These are phyloP conservation scores for Berberis vulgaris DNA, from an alignment of 164 flowering plant genomes.

Conservation along the genomic window DNA sequence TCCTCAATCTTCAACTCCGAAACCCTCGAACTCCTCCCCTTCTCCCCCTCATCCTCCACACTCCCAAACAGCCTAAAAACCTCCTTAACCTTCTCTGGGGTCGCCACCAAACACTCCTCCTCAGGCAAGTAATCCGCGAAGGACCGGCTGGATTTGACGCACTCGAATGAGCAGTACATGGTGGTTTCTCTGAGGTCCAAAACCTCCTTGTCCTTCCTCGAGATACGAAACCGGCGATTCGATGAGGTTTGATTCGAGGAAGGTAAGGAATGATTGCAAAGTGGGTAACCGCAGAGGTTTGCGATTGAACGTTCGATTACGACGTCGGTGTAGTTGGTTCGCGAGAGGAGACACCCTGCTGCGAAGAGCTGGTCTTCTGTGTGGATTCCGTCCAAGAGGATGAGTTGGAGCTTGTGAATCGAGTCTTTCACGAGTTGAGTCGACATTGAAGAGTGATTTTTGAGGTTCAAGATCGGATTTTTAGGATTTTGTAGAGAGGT, in stretches of 20 bases:
- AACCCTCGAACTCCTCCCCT: constrained; percentile 22
- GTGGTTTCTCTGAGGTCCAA: constrained; percentile 66
- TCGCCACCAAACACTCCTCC: constrained; percentile 33
- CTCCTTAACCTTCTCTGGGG: constrained; percentile 28
- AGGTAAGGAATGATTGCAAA: constrained; percentile 47
- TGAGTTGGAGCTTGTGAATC: constrained; percentile 53
- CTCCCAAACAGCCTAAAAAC: constrained; percentile 49
- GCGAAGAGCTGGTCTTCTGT: constrained; percentile 46
- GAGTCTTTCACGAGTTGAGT: constrained; percentile 25
- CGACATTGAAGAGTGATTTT: too few species aligned
- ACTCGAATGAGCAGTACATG: constrained; percentile 57
- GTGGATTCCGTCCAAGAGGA: constrained; percentile 59
- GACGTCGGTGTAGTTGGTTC: constrained; percentile 64
- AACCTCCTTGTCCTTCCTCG: constrained; percentile 77
- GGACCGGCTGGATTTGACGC: constrained; percentile 53
- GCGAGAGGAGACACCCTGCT: constrained; percentile 58
- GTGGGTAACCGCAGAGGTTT: constrained; percentile 72
- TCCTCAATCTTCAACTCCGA: constrained; percentile 23
- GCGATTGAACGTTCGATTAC: constrained; percentile 67
- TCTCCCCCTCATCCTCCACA: constrained; percentile 22
- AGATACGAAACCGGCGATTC: constrained; percentile 64
- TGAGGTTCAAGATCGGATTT: too few species aligned
- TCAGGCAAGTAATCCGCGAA: constrained; percentile 42
- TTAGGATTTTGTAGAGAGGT: too few species aligned
- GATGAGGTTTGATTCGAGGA: constrained; percentile 21